Base-by-base conservation (phyloP, 2,329 filamentous ascomycete species). In the Sclerotinia minor region DNA sequence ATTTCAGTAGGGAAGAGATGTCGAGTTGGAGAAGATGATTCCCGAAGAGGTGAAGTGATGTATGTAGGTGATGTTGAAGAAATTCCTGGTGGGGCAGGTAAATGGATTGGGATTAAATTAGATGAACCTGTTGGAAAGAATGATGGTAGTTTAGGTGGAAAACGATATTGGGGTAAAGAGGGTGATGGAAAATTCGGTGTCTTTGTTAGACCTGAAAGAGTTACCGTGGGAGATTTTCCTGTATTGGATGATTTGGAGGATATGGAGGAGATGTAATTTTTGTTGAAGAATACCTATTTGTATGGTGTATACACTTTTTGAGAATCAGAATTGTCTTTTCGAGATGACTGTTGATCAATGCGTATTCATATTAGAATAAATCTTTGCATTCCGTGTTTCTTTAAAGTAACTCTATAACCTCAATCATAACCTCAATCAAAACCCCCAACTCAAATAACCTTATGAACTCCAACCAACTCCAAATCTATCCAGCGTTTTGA, bases 91-190 rank as follows among this genome's bases (percentile, higher is more conserved):
- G 83, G 87, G 32, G 80, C 80, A 58, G 87, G 87, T 3, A 80
- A 83, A 45, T 95, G 92, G 92, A 82, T 94, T 26, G 92, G 91
- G 52, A 81, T 95, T 64, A 83, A 84, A 72, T 83, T 94, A 65
- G 91, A 94, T 76, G 91, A 94, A 79, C 91, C 92, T 1, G 89
- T 89, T 54, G 92, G 91, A 67, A 92, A 91, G 82, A 95, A 94
- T 75, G 91, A 94, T 77, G 92, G 92, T 69, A 89, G 87, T 73
- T 86, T 93, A 72, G 82, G 81, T 53, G 84, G 83, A 11, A 87
- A 81, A 71, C 83, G 87, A 71, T 94, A 94, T 79, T 95, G 92
- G 84, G 76, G 75, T 7, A 69, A 75, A 47, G 73, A 75, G 6
- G 86, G 85, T 4, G 65, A 59, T 38, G 68, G 38, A 29, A 94